Evolutionary conservation across 164 flowering plant genomes (phyloP).

Genomic region (Euptelea pleiosperma): DNA sequence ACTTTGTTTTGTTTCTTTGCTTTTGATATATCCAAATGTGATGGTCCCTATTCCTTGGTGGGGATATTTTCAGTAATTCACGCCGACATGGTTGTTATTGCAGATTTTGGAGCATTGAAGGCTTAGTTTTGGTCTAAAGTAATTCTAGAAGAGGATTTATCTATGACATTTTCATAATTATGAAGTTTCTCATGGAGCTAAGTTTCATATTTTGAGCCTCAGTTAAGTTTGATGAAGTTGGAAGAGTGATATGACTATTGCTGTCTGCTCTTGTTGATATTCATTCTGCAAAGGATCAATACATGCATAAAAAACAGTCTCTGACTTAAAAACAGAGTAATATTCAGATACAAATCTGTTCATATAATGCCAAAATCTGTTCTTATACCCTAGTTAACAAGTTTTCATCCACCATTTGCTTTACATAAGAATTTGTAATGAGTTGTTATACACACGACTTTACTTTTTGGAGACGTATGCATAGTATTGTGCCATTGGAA

Average conservation of each 20-base stretch:
- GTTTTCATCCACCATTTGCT: constrained; percentile 12
- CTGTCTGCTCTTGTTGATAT: no score
- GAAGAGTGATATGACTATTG: no score
- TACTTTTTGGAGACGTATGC: constrained; percentile 76
- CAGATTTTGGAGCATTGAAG: no score
- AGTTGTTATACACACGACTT: not conserved
- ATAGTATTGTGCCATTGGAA: constrained; percentile 99
- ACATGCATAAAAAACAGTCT: no score
- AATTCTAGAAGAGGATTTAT: not conserved
- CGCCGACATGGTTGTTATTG: no score
- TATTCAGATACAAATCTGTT: not conserved
- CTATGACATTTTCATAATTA: not conserved
- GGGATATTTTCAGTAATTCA: no score
- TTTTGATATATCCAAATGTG: not conserved
- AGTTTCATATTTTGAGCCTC: no score
- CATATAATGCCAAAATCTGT: constrained; percentile 7
- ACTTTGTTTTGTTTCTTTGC: not conserved
- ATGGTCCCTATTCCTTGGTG: not conserved
- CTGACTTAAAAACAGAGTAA: not conserved
- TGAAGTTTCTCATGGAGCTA: not conserved
- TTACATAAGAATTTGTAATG: constrained; percentile 19
- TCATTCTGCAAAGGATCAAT: no score
- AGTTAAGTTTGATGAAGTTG: no score
- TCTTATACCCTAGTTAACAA: not conserved
- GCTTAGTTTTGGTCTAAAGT: no score